Evolutionary conservation across 2,329 filamentous ascomycete genomes (phyloP), one percentile per base, ranked within the genome.

Genomic region (Colletotrichum sp.): DNA sequence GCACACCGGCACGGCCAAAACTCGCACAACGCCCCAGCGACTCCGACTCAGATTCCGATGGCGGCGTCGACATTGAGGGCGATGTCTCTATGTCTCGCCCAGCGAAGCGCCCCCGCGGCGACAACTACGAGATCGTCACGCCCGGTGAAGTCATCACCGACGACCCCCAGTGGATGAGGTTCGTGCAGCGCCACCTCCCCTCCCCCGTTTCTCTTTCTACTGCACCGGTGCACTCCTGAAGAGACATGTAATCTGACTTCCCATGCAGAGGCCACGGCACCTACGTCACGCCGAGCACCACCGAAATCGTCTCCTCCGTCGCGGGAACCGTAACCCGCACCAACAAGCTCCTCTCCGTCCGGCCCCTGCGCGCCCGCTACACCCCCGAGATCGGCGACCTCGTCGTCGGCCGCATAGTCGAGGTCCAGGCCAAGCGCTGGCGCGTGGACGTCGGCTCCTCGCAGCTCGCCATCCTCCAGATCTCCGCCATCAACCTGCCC

Each of bases 131-230:
- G 44, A 94, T 98, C 79, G 93, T 98, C 79, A 98, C 96, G 1
- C 96, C 96, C 1, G 97, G 96, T 81, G 95, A 98, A 83, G 87
- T 94, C 76, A 95, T 99, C 80, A 98, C 96, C 13, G 91, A 93
- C 78, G 96, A 98, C 85, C 91, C 95, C n/a, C 96, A 98, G 88
- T 99, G 95, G 95, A 99, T 99, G 96, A 92, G 92, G 91, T 92
- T 86, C 69, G 87, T 78, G 62, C 62, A 5, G n/a, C 34, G 34
- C 10, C 34, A 3, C 13, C 52, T 13, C 64, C 44, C 55, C 44
- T 7, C 21, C 32, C 28, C 10, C 21, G 6, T 15, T 13, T 21
- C 12, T 18, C 44, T 55, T 44, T 34, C 24, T 26, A 18, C 30
- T 36, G 8, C 3, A 55, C 71, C 44, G n/a, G 6, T 52, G 44